Base-by-base conservation (phyloP, 2,329 filamentous ascomycete species). In the Fusarium burgessii region DNA sequence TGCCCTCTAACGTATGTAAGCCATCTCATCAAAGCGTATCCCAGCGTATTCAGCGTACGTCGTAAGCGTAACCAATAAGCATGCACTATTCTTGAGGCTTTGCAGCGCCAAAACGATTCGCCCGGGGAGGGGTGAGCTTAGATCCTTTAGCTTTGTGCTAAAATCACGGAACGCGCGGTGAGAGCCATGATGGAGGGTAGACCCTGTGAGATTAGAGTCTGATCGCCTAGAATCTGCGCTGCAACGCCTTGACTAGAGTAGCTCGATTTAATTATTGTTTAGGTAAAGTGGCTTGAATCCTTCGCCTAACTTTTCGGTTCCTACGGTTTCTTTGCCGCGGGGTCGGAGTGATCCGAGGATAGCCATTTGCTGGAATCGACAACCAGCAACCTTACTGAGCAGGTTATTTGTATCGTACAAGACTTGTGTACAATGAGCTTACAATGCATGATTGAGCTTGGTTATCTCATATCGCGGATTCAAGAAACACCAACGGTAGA, bases 161-260 rank as follows among this genome's bases (percentile, higher is more conserved):
- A 56, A 20, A 35, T 36, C 9, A 27, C 33, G 45, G 45, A 38
- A 47, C 12, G n/a, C 35, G n/a, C 45, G 61, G 18, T 1, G 15
- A 58, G 61, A 66, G 52, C 46, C 52, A 66, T 66, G 61, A 46
- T 32, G 43, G 38, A 65, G 59, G 47, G 41, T 14, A 32, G 42
- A n/a, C 59, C 62, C n/a, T 50, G 60, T 20, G 5, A n/a, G 3
- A 3, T 11, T 17, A 23, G 25, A 12, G 18, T n/a, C n/a, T 63
- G n/a, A 27, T 17, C 14, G 20, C 33, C 27, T 50, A 25, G 17
- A 33, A 20, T 1, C 17, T 52, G 36, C 20, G 9, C 17, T 52
- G 36, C 20, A 11, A 9, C 6, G 3, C 7, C 8, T 12, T 61
- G 46, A n/a, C 55, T 29, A 11, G 5, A 8, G 12, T 9, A 20